Conservation (phyloP, 2,329 filamentous ascomycete species). For the Cylindrodendrum hubeiense region DNA sequence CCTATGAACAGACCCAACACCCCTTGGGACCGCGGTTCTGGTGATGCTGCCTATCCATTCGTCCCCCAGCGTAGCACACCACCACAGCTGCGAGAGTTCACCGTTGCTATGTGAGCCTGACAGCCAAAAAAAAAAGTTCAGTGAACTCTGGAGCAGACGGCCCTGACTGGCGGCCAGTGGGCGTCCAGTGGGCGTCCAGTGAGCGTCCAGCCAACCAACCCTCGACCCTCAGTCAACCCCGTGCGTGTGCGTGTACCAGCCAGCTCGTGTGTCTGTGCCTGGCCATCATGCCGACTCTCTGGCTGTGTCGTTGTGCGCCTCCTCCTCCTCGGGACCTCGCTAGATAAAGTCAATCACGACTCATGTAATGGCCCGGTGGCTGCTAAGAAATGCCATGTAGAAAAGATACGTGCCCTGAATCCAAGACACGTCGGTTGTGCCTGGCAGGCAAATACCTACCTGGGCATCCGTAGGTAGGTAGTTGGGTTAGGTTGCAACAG, state of each 20-base stretch:
- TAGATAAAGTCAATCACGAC: not conserved
- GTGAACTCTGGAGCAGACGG: slow-evolving; percentile 17
- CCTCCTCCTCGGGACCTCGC: not conserved
- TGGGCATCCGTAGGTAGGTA: no score
- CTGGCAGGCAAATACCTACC: slow-evolving; percentile 4
- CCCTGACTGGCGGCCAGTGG: slow-evolving; percentile 4
- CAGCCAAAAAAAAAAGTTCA: slow-evolving; percentile 8
- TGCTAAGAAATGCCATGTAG: not conserved
- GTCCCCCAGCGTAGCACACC: slow-evolving; percentile 11
- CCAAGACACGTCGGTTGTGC: slow-evolving; percentile 20
- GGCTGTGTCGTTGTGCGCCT: not conserved
- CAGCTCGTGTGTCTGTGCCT: slow-evolving; percentile 6
- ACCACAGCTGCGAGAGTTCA: slow-evolving; percentile 16
- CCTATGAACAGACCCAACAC: not conserved
- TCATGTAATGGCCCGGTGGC: not conserved
- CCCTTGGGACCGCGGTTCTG: slow-evolving; percentile 6
- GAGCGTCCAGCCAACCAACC: slow-evolving; percentile 29
- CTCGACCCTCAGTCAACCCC: slow-evolving; percentile 38
- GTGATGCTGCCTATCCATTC: slow-evolving; percentile 11
- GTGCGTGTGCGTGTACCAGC: slow-evolving; percentile 27
- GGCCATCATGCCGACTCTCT: slow-evolving; percentile 7
- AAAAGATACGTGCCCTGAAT: slow-evolving; percentile 6
- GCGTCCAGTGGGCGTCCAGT: not conserved
- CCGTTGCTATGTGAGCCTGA: slow-evolving; percentile 16
- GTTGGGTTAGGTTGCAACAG: slow-evolving; percentile 13